These are phyloP conservation scores for Inonotus hispidus DNA, from an alignment of 1,284 basidiomycete genomes.

Conservation along the genomic window DNA sequence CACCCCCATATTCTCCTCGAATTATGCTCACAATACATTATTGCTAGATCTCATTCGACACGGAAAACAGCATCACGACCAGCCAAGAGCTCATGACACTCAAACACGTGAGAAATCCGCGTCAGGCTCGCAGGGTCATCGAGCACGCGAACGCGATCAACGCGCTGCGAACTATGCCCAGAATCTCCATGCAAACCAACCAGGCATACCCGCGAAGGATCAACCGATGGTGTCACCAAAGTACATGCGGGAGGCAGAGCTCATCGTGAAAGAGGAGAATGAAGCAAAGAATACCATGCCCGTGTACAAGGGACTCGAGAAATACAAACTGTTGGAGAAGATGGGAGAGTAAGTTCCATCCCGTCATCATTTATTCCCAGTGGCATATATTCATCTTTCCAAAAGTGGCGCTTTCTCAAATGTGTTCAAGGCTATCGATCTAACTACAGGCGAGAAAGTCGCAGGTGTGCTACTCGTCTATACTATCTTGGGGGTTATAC, in stretches of 20 bases:
- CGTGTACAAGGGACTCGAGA: constrained; percentile 78
- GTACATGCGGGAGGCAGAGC: constrained; percentile 57
- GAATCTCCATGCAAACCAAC: constrained; percentile 27
- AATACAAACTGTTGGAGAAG: constrained; percentile 78
- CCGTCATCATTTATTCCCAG: constrained; percentile 19
- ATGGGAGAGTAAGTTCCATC: constrained; percentile 84
- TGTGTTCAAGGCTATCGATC: constrained; percentile 91
- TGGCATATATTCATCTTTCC: constrained; percentile 19
- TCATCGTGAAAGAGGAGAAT: constrained; percentile 76
- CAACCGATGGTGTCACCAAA: constrained; percentile 30
- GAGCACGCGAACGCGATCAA: not conserved
- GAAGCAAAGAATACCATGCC: constrained; percentile 77
- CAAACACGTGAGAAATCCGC: constrained; percentile 12
- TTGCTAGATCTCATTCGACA: constrained; percentile 78
- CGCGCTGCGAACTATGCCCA: constrained; percentile 23
- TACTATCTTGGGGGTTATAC: not conserved
- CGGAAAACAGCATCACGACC: constrained; percentile 61
- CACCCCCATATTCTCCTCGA: constrained; percentile 7
- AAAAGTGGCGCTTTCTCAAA: constrained; percentile 94
- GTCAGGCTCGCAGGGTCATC: constrained; percentile 19
- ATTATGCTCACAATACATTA: constrained; percentile 19
- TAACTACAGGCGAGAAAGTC: constrained; percentile 73
- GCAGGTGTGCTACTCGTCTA: constrained; percentile 56
- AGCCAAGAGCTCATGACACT: constrained; percentile 25
- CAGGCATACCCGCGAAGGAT: constrained; percentile 14